Evolutionary conservation across 768 basidiomycete species (phyloP), one percentile per base, ranked within the genome.

Genomic region (Russula griseocarnosa): DNA sequence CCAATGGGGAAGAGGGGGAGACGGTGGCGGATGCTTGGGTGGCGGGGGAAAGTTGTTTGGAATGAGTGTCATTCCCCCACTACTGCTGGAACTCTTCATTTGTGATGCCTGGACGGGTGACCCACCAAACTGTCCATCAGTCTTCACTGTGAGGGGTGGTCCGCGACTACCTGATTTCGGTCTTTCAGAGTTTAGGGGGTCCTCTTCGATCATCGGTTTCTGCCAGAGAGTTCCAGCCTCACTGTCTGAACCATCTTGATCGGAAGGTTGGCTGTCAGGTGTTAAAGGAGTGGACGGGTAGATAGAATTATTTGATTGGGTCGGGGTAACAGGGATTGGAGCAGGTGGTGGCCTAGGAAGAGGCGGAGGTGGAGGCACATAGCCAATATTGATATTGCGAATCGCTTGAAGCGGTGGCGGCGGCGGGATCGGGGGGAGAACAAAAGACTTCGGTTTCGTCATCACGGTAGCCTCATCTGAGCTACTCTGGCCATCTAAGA

Each of bases 221-320:
- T 76, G 75, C 82, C 81, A 82, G 42, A 80, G 73, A 16, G 79
- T 81, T n/a, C 79, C 78, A 30, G 68, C 70, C 51, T 80, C 77
- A 30, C 78, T 79, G 56, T 84, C 84, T 10, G 80, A 82, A 22
- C 82, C 84, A 50, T 81, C 80, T 7, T 81, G 72, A 28, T 70
- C 68, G 28, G 67, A 54, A 42, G 60, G 60, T 20, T 66, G 67
- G 28, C 60, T 55, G 14, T 65, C 62, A 30, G 64, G 58, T 3
- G 69, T 63, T 20, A 62, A 36, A 18, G 62, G 67, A 22, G 66
- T 63, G 26, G 66, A 60, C 5, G 67, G 42, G 38, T 46, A 55
- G 3, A 50, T 58, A 9, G 55, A 56, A n/a, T 20, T 40, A 7
- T 34, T 57, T 47, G 62, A 54, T 3, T 46, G 40, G 2, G 69